A percentile compares a stretch with the other conserved stretches of the same genome.
Evolutionary conservation across 2,329 filamentous ascomycete genomes (phyloP).

Genomic region (Talaromyces marneffei): DNA sequence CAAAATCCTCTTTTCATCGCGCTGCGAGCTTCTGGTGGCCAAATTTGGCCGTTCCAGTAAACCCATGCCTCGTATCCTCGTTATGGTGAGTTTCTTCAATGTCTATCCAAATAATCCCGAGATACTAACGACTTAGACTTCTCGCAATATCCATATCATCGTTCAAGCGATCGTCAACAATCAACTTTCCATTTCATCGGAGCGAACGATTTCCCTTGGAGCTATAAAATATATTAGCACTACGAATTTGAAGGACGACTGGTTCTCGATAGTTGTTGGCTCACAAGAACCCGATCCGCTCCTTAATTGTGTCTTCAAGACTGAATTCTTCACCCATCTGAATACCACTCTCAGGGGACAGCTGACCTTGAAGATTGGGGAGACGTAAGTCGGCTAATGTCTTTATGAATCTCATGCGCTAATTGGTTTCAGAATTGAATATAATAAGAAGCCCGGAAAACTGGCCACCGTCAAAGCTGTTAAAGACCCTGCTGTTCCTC

Average conservation of each 20-base stretch:
- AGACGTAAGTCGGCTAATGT: slow-evolving; percentile 45
- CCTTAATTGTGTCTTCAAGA: slow-evolving; percentile 90
- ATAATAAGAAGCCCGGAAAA: slow-evolving; percentile 97
- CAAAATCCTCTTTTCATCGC: slow-evolving; percentile 78
- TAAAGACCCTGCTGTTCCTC: slow-evolving; percentile 70
- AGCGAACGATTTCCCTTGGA: slow-evolving; percentile 75
- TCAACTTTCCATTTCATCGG: slow-evolving; percentile 72
- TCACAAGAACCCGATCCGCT: slow-evolving; percentile 93
- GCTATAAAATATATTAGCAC: slow-evolving; percentile 81
- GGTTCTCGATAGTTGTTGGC: slow-evolving; percentile 90
- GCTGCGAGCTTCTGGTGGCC: slow-evolving; percentile 80
- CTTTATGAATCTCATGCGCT: slow-evolving; percentile 21
- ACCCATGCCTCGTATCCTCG: slow-evolving; percentile 73
- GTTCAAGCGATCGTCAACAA: slow-evolving; percentile 77
- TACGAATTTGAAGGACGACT: slow-evolving; percentile 83
- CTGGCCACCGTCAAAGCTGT: slow-evolving; percentile 80
- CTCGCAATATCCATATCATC: slow-evolving; percentile 81
- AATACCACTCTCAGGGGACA: slow-evolving; percentile 71
- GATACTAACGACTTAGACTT: slow-evolving; percentile 49
- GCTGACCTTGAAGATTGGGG: slow-evolving; percentile 74
- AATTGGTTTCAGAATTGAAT: slow-evolving; percentile 60
- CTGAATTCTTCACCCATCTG: slow-evolving; percentile 92
- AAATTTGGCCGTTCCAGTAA: slow-evolving; percentile 98
- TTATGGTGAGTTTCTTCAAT: slow-evolving; percentile 51
- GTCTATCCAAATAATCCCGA: neutral